A percentile compares a stretch with the other conserved stretches of the same genome.
These are phyloP conservation scores for Fimicolochytrium jonesii DNA, from an alignment of 192 early-diverging fungal genomes.

Conservation along the genomic window DNA sequence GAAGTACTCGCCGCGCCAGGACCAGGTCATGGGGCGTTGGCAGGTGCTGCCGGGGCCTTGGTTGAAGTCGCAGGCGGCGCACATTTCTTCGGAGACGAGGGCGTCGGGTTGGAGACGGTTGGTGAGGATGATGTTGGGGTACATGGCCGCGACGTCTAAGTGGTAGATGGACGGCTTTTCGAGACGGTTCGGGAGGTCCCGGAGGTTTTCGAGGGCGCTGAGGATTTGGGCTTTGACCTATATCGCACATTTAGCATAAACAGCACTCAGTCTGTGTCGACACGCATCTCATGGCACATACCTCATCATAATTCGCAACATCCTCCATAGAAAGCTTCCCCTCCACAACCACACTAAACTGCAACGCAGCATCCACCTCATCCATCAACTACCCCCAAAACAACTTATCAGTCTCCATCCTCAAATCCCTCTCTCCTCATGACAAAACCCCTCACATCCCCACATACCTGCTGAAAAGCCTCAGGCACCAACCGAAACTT, in stretches of 20 bases:
- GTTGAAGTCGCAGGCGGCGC: conserved; percentile 93
- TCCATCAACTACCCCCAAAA: conserved; percentile 77
- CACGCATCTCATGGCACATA: too few species aligned
- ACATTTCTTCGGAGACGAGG: conserved; percentile 81
- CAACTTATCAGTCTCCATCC: too few species aligned
- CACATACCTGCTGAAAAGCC: conserved; percentile 62
- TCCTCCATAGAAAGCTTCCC: conserved; percentile 70
- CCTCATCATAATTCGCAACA: conserved; percentile 87
- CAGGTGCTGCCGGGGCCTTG: conserved; percentile 75
- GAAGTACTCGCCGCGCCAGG: conserved; percentile 96
- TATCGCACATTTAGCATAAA: conserved; percentile 17
- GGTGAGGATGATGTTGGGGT: conserved; percentile 98
- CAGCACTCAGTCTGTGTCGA: too few species aligned
- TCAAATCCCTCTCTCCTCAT: too few species aligned
- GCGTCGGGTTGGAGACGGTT: conserved; percentile 98
- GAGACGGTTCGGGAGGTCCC: conserved; percentile 71
- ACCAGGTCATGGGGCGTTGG: conserved; percentile 93
- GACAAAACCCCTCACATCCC: not conserved
- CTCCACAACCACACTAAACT: conserved; percentile 85
- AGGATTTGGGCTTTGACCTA: conserved; percentile 64
- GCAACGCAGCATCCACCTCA: conserved; percentile 84
- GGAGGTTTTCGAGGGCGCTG: conserved; percentile 59
- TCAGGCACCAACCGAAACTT: conserved; percentile 75
- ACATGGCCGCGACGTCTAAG: conserved; percentile 99
- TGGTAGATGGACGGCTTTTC: conserved; percentile 92